Base-by-base conservation (phyloP, 2,329 filamentous ascomycete species). In the Ambrosiella xylebori region DNA sequence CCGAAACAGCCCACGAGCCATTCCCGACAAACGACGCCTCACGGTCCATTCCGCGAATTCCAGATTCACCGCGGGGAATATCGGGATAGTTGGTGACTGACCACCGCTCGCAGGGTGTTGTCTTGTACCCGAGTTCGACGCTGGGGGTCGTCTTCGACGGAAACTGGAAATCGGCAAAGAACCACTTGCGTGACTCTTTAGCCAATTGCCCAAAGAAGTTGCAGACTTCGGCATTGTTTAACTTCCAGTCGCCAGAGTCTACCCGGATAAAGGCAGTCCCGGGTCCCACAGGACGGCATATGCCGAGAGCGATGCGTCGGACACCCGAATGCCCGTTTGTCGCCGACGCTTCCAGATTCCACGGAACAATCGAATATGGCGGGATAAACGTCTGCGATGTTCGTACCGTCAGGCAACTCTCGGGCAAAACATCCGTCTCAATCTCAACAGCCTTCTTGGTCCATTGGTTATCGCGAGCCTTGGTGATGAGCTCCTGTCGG, bases 171-270 rank as follows among this genome's bases (percentile, higher is more conserved):
- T 66, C 65, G 3, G 67, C 58, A 54, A 65, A 65, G 40, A 67
- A 64, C 60, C 68, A 63, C 12, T 63, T 64, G 13, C 64, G 64
- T 27, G 65, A 67, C 19, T 69, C 59, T 49, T 61, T 66, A 1
- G 68, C 66, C 54, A 70, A 68, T 52, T 66, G 65, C 27, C 65
- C 63, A 27, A 70, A 67, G 57, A 67, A 66, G 17, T 66, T 64
- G 61, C 66, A 68, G 37, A 68, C 65, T 47, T 68, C 61, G 2
- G 66, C 63, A 0, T 63, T 64, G 35, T 61, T 56, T 5, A 65
- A 55, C 8, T 59, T 62, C 71, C 71, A 74, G 54, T 72, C 69
- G 3, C 73, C 73, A 41, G 67, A 73, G 61, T 76, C 73, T 3
- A 66, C 66, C 27, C 70, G 67, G 40, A 70, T 54, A 52, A 73